phyloP scores from a whole-genome alignment of 768 basidiomycete genomes.

The Lactifluus piperatus region DNA sequence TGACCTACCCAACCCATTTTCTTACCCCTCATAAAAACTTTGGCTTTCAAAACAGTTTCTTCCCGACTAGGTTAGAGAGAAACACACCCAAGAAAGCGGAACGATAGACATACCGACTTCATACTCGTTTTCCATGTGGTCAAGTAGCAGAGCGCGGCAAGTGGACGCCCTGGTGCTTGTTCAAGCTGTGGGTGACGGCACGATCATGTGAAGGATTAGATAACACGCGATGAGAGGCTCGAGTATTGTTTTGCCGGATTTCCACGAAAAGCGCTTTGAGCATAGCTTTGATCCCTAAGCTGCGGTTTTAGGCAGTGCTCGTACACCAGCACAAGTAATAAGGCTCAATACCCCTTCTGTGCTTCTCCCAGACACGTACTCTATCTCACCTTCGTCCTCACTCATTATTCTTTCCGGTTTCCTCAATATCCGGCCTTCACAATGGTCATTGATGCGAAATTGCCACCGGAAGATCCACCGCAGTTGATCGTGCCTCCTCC shows the following conservation, averaged over 20 bases:
- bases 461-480: conserved; percentile 3
- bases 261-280: background rate
- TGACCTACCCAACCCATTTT: conserved; percentile 19
- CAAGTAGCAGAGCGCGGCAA: background rate
- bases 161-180: background rate
- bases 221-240: conserved; percentile 9
- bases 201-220: conserved; percentile 18
- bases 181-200: background rate
- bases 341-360: background rate
- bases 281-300: background rate
- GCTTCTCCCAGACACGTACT: background rate
- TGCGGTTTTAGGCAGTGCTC: background rate
- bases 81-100: too few species aligned
- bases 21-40: conserved; percentile 20
- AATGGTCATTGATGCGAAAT: conserved; percentile 19
- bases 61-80: background rate
- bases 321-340: background rate
- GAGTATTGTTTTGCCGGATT: too few species aligned
- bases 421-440: background rate
- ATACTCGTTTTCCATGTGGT: conserved; percentile 16
- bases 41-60: conserved; percentile 19
- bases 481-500: conserved; percentile 6
- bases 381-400: background rate
- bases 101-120: conserved; percentile 18
- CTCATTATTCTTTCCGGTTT: background rate